phyloP scores from a whole-genome alignment of 1,284 basidiomycete species.

The Coniferiporia sulphurascens region DNA sequence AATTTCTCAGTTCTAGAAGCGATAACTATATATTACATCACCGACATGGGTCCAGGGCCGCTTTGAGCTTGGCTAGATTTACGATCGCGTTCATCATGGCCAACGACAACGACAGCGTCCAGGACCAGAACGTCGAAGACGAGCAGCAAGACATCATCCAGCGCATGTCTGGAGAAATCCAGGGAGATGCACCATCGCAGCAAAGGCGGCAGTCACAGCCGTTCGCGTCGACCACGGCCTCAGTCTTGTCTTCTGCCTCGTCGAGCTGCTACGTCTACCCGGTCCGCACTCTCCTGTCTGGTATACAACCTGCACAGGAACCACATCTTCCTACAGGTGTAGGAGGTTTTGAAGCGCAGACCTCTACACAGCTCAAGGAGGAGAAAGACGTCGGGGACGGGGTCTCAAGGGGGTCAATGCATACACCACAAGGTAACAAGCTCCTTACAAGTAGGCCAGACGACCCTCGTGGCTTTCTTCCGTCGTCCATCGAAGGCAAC shows the following conservation, averaged over 20 bases:
- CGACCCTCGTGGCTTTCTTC: no score
- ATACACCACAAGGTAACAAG: neutral
- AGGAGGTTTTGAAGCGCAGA: neutral
- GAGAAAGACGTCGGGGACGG: neutral
- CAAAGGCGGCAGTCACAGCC: neutral
- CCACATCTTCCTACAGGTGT: slow-evolving; percentile 11
- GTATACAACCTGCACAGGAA: slow-evolving; percentile 25
- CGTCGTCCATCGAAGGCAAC: neutral
- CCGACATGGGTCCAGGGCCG: no score
- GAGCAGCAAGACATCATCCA: neutral
- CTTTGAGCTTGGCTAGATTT: neutral
- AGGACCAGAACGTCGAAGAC: neutral
- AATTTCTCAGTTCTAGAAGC: neutral
- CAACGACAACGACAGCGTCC: neutral
- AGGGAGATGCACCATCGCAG: neutral
- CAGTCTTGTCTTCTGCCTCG: slow-evolving; percentile 6
- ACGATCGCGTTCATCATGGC: neutral
- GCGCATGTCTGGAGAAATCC: no score
- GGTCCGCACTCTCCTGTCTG: slow-evolving; percentile 29
- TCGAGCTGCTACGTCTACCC: slow-evolving; percentile 28
- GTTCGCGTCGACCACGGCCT: neutral
- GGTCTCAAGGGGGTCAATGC: neutral
- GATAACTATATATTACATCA: no score
- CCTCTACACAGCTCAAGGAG: neutral
- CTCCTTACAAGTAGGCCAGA: neutral